These are phyloP conservation scores for Coemansia sp. DNA, from an alignment of 192 early-diverging fungal species.

Conservation along the genomic window DNA sequence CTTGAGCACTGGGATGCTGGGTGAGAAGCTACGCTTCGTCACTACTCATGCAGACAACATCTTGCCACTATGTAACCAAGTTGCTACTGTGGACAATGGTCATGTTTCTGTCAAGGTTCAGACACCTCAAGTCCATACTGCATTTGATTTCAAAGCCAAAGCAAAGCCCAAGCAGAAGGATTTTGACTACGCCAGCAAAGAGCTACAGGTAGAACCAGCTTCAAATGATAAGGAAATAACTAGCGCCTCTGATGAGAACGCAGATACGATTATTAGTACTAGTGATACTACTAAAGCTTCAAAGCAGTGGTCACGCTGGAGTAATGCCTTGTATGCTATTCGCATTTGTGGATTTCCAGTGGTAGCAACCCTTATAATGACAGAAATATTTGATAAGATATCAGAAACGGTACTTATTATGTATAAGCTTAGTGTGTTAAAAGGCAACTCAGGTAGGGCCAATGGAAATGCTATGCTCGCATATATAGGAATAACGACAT, in stretches of 20 bases:
- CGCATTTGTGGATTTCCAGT: neutral
- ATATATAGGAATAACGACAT: neutral
- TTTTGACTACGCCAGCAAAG: neutral
- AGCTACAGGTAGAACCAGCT: neutral
- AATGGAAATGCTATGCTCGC: neutral
- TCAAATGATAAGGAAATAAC: neutral
- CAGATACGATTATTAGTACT: neutral
- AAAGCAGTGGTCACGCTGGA: slow-evolving; percentile 37
- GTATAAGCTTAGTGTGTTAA: neutral
- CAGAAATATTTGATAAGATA: neutral
- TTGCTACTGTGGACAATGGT: slow-evolving; percentile 18
- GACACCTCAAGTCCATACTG: slow-evolving; percentile 25
- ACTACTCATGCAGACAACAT: slow-evolving; percentile 45
- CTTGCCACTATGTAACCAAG: slow-evolving; percentile 25
- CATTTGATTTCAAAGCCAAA: slow-evolving; percentile 8
- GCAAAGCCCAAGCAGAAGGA: slow-evolving; percentile 13
- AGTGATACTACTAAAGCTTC: neutral
- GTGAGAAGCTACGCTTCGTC: slow-evolving; percentile 51
- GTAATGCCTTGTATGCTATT: slow-evolving; percentile 54
- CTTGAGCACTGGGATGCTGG: slow-evolving; percentile 53
- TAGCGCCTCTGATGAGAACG: neutral
- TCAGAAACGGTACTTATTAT: neutral
- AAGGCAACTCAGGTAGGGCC: neutral
- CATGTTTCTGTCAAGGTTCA: slow-evolving; percentile 41
- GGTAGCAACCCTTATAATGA: neutral